Evolutionary conservation across 2,329 filamentous ascomycete genomes (phyloP).

Genomic region (Chalaropsis ovoidea): DNA sequence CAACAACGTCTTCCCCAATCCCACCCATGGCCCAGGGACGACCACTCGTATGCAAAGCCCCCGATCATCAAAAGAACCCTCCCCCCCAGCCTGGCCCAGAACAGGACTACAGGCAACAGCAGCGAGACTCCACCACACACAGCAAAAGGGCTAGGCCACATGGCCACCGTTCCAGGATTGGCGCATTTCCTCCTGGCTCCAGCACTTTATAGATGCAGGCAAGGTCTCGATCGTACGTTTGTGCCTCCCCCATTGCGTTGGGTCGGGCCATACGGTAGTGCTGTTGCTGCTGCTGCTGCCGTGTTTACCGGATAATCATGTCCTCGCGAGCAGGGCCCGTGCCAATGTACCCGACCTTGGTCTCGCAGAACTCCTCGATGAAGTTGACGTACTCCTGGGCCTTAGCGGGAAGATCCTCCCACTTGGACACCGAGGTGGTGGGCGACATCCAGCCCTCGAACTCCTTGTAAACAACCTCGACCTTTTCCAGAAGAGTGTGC

Average conservation of each 20-base stretch:
- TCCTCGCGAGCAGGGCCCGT: slow-evolving; percentile 55
- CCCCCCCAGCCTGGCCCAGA: too few relatives aligned
- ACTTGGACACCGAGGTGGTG: slow-evolving; percentile 51
- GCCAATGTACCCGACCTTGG: slow-evolving; percentile 50
- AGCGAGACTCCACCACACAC: not conserved
- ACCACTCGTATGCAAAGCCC: not conserved
- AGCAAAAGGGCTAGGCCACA: slow-evolving; percentile 17
- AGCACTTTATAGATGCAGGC: not conserved
- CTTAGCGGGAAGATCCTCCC: slow-evolving; percentile 51
- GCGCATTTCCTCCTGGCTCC: slow-evolving; percentile 25
- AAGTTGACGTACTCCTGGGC: slow-evolving; percentile 57
- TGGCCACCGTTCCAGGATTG: slow-evolving; percentile 26
- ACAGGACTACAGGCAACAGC: not conserved
- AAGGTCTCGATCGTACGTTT: not conserved
- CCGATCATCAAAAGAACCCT: too few relatives aligned
- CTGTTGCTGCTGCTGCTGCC: not conserved
- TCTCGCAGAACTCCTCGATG: slow-evolving; percentile 56
- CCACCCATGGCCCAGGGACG: not conserved
- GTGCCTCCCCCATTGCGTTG: not conserved
- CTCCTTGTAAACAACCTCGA: slow-evolving; percentile 57
- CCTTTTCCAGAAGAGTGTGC: slow-evolving; percentile 45
- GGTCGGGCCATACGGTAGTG: not conserved
- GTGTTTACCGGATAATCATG: slow-evolving; percentile 42
- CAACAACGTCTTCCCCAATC: not conserved
- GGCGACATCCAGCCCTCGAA: slow-evolving; percentile 59